Conservation (phyloP, 1,284 basidiomycete species). For the Puccinia hordei region DNA sequence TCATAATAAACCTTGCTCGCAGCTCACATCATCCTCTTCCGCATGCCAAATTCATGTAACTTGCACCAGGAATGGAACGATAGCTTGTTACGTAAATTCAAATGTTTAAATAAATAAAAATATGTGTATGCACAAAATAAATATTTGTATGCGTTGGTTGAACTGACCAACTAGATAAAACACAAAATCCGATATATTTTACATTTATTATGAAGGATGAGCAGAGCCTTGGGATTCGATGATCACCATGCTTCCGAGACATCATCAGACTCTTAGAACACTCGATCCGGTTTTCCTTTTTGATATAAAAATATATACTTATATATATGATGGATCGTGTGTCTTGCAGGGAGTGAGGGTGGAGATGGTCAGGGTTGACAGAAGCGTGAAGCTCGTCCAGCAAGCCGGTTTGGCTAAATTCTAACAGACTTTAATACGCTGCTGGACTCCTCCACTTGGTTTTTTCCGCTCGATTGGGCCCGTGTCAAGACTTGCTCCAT, state of each 20-base stretch:
- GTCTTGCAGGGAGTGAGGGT: not conserved
- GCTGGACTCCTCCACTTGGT: not conserved
- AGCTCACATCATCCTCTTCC: not conserved
- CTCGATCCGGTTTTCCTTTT: not conserved
- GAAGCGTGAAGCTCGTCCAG: not conserved
- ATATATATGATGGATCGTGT: not conserved
- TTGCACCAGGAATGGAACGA: not conserved
- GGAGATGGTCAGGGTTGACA: not conserved
- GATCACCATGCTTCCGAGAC: slow-evolving; percentile 6
- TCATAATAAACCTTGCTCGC: not conserved
- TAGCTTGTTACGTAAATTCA: too few species aligned
- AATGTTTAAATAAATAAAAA: not conserved
- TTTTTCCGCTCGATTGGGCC: not conserved
- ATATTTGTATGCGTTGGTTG: not conserved
- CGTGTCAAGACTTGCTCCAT: not conserved
- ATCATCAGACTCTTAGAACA: too few species aligned
- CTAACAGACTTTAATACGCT: not conserved
- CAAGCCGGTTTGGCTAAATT: not conserved
- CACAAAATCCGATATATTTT: too few species aligned
- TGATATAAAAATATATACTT: too few species aligned
- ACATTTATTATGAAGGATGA: not conserved
- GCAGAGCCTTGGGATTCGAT: not conserved
- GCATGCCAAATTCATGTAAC: not conserved
- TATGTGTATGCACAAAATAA: not conserved
- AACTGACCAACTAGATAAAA: too few species aligned